Base-by-base conservation (phyloP, 495 filamentous ascomycete genomes). In the Aspergillus steynii region DNA sequence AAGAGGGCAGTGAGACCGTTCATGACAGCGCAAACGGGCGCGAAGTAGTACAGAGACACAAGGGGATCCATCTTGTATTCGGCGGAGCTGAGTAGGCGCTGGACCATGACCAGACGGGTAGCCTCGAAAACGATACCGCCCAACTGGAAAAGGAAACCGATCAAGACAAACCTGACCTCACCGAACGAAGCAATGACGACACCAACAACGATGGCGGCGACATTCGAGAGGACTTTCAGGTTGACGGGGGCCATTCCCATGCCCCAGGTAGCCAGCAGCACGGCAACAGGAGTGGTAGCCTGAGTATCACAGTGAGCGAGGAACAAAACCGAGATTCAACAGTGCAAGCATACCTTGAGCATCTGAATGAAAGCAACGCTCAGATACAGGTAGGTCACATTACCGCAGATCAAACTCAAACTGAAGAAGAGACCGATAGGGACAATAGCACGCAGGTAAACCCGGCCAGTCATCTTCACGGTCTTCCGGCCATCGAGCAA, bases 61-160 rank as follows among this genome's bases (percentile, higher is more conserved):
- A 96, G 84, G 55, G 93, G 93, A 74, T 97, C 93, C 93, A 97
- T 97, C 87, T 96, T 96, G 85, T 86, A 96, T 79, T 96, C 93
- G 55, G 90, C 82, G 10, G 89, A 91, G 83, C 87, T 93, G 58
- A 97, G 85, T 53, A 97, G 82, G 49, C 87, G 86, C 81, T 96
- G 88, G 50, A 97, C 91, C 89, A 97, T 88, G 74, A 92, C 91
- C 65, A 97, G 84, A 67, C 93, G 90, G 65, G 91, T 87, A 56
- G 93, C 92, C 79, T 97, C 93, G 74, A 96, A 96, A 69, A 88
- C 70, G 68, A 97, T 88, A 74, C 93, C 93, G 58, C 79, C 86
- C 54, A 89, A 75, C 78, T 97, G 93, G 84, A 88, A 95, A 42
- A 96, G 71, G 82, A 97, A 91, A 63, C 93, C 93, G 63, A 86